Evolutionary conservation across 768 basidiomycete genomes (phyloP), one percentile per base, ranked within the genome.

Genomic region (Mycena haematopus): DNA sequence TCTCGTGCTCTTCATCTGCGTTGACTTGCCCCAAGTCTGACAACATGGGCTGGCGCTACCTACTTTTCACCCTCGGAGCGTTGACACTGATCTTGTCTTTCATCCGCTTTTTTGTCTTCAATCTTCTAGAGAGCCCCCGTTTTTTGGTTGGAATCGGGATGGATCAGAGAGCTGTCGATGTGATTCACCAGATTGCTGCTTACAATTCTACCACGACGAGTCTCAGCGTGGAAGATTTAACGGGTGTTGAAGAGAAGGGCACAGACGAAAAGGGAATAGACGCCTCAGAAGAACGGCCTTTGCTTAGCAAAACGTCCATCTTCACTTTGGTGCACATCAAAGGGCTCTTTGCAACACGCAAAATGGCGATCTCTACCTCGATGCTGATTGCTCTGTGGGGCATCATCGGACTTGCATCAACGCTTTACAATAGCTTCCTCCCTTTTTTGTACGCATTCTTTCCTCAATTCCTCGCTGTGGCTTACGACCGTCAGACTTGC

Each of bases 11-110:
- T 8, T 90, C 90, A 67, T 58, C 71, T 5, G 58, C 74, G 7
- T 56, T 70, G 3, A 69, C 73, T 50, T 83, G 86, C 70, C 74
- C 80, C 7, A 78, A 79, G 29, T 75, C 79, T 2, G 79, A 82
- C 6, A 91, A 92, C 63, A 72, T 83, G 74, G 90, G 90, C 21
- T 92, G 91, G 91, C 80, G 91, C 24, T 91, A 91, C 71, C 86
- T 90, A 70, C 76, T 90, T n/a, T 89, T 82, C 70, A 74, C 84
- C 14, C 86, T 92, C 84, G 89, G 90, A 8, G 90, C 86, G 0
- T 70, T 91, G 36, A 90, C 89, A 76, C 75, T 92, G 58, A 19
- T 87, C 42, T 76, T 90, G 45, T 90, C 84, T 79, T 65, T 77
- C 13, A 71, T 89, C 25, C 87, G 88, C 24, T 87, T 88, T 76